phyloP scores from a whole-genome alignment of 169 alveolate species.

The Condylostoma magnum region DNA sequence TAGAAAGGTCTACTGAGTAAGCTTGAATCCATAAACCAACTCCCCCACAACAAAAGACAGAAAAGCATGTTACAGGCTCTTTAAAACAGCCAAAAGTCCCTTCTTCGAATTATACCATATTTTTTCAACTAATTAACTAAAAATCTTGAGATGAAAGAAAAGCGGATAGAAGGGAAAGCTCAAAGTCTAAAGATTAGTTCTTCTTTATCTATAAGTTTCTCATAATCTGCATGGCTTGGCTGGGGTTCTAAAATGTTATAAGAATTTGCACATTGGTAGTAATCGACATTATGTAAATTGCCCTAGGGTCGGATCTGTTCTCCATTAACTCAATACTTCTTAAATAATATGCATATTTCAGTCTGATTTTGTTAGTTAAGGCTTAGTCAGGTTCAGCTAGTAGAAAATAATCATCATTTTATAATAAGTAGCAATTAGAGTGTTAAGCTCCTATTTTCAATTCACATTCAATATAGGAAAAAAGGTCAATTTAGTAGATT shows the following conservation, averaged over 20 bases:
- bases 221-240: too few species aligned
- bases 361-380: neutral
- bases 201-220: too few species aligned
- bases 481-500: neutral
- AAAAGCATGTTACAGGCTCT: too few species aligned
- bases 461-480: neutral
- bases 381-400: neutral
- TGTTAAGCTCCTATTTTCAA: neutral
- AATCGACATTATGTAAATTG: neutral
- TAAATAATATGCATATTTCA: neutral
- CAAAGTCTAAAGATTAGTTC: too few species aligned
- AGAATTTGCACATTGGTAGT: neutral
- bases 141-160: too few species aligned
- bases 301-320: slow-evolving; percentile 31
- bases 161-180: too few species aligned
- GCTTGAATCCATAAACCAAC: too few species aligned
- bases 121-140: too few species aligned
- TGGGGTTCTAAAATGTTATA: neutral
- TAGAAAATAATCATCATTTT: slow-evolving; percentile 2
- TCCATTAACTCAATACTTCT: slow-evolving; percentile 9
- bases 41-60: too few species aligned
- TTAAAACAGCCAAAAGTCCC: too few species aligned
- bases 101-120: too few species aligned
- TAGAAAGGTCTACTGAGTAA: too few species aligned
- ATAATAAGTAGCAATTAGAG: neutral